Base-by-base conservation (phyloP, 768 basidiomycete genomes). In the Calocera cornea region DNA sequence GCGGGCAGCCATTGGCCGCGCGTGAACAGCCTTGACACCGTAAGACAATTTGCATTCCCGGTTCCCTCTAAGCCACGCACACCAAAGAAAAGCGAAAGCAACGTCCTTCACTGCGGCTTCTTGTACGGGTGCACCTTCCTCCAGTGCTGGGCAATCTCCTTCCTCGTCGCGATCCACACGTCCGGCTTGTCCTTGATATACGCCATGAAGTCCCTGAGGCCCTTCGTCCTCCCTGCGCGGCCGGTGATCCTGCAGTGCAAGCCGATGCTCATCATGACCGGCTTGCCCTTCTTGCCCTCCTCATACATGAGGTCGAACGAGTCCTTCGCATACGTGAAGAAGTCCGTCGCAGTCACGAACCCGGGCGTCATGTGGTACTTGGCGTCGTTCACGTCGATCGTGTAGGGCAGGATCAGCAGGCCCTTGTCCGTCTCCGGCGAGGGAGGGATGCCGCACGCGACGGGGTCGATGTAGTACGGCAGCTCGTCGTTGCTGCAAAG, bases 141-240 rank as follows among this genome's bases (percentile, higher is more conserved):
- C 69, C 69, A 72, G 40, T 72, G 70, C 41, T 68, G 34, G 17
- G 71, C 71, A 36, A 72, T 67, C 66, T 72, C 64, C 34, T 70
- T 68, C 3, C 71, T 65, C 5, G 70, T 67, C 1, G 70, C 68
- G 36, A 72, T 64, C 71, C 71, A 72, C 17, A 70, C 71, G 34
- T 66, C 64, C 10, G 50, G 65, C 65, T 69, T 70, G 8, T 33
- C 24, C 64, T 50, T 36, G 36, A 72, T 47, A 64, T 72, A 66
- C 67, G 70, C 44, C 44, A 72, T 40, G 54, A 72, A 70, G 49
- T 60, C 54, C 54, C 69, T 70, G 38, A 70, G 44, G 24, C 64
- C 67, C 38, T 34, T 64, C n/a, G 65, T 34, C 2, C 71, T 70
- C 41, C 71, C 71, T 1, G 65, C 66, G 10, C 54, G 54, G 7